These are phyloP conservation scores for Discostella stelligeroides DNA, from an alignment of 108 stramenopile species.

Conservation along the genomic window DNA sequence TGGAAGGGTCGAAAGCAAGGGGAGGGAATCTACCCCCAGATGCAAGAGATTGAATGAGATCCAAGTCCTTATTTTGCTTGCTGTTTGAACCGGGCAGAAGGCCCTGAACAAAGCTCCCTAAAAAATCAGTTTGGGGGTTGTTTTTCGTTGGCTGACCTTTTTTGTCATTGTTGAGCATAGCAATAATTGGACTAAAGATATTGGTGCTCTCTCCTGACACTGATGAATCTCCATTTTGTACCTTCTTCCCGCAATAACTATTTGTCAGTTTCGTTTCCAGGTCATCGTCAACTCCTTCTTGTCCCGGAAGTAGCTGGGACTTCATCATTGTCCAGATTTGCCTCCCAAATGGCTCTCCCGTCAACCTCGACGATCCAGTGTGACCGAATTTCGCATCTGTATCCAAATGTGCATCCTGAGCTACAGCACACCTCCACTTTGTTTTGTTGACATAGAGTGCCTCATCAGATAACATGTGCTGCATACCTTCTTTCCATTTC, in stretches of 20 bases:
- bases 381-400: conserved; percentile 47
- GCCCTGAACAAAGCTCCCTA: conserved; percentile 17
- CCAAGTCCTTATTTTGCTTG: conserved; percentile 5
- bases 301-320: conserved; percentile 6
- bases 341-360: conserved; percentile 81
- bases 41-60: too few species aligned
- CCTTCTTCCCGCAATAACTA: conserved; percentile 9
- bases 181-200: conserved; percentile 15
- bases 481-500: conserved; percentile 55
- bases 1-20: conserved; percentile 77
- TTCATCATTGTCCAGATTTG: conserved; percentile 66
- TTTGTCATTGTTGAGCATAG: conserved; percentile 1
- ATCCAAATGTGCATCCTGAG: conserved; percentile 72
- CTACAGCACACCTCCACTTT: conserved; percentile 70
- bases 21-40: conserved; percentile 60
- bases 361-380: conserved; percentile 37
- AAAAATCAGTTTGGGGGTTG: too few species aligned
- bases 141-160: background rate
- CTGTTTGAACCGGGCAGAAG: conserved; percentile 6
- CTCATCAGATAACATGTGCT: conserved; percentile 17
- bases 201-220: conserved; percentile 10
- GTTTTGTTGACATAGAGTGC: conserved; percentile 17
- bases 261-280: conserved; percentile 27
- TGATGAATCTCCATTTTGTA: background rate
- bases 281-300: conserved; percentile 30